Conservation (phyloP, 2,329 filamentous ascomycete genomes). For the Intubia oerlemansii region DNA sequence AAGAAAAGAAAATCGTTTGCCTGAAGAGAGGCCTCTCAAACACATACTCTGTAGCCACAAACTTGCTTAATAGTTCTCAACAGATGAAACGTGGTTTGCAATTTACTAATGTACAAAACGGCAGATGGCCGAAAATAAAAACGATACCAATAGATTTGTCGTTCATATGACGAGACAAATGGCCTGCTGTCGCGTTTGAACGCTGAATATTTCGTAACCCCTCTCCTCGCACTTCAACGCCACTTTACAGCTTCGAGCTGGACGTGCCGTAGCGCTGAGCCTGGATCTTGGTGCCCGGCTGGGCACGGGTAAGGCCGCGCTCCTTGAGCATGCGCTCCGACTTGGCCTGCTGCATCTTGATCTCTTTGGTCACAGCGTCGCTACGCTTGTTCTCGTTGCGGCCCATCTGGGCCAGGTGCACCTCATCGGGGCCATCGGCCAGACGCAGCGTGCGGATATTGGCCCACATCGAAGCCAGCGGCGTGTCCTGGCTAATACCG, state of each 20-base stretch:
- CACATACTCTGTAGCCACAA: too few relatives aligned
- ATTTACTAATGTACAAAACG: too few relatives aligned
- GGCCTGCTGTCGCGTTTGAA: too few relatives aligned
- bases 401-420: constrained; percentile 67
- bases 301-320: constrained; percentile 23
- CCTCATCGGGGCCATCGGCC: constrained; percentile 91
- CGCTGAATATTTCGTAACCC: too few relatives aligned
- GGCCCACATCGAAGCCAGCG: constrained; percentile 68
- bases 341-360: constrained; percentile 42
- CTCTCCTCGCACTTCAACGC: too few relatives aligned
- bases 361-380: constrained; percentile 34
- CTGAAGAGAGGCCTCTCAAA: too few relatives aligned
- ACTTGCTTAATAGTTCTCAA: too few relatives aligned
- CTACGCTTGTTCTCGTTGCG: constrained; percentile 59
- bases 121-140: too few relatives aligned
- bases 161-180: too few relatives aligned
- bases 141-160: too few relatives aligned
- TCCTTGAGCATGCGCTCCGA: constrained; percentile 43
- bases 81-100: too few relatives aligned
- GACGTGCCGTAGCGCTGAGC: constrained; percentile 11
- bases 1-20: too few relatives aligned
- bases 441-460: constrained; percentile 62
- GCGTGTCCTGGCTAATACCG: constrained; percentile 86
- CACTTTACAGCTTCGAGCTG: constrained; percentile 24
- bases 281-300: constrained; percentile 30